phyloP scores from a whole-genome alignment of 164 flowering plant species.

The Chimonanthus salicifolius region DNA sequence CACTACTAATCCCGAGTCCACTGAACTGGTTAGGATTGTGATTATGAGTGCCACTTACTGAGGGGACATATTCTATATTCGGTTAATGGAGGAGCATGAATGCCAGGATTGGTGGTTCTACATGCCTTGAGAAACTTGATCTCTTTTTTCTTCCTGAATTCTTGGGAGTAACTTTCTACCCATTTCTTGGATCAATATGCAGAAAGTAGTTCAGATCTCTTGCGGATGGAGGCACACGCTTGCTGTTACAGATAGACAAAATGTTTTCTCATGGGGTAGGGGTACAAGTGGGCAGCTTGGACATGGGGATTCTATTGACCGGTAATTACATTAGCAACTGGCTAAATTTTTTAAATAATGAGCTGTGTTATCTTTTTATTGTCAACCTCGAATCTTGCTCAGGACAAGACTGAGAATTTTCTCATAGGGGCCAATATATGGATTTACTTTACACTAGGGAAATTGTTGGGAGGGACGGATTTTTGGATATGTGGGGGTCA shows the following conservation, averaged over 20 bases:
- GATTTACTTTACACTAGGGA: too few relatives aligned
- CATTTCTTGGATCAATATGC: conserved; percentile 16
- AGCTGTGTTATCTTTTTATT: too few relatives aligned
- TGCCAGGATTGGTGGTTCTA: too few relatives aligned
- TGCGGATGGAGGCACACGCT: conserved; percentile 99
- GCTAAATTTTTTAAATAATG: too few relatives aligned
- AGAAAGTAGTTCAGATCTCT: conserved; percentile 85
- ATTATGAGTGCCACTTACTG: not conserved
- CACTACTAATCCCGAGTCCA: conserved; percentile 19
- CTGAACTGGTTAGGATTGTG: conserved; percentile 12
- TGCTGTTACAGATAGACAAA: conserved; percentile 70
- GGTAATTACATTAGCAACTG: conserved; percentile 37
- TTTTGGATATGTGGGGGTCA: too few relatives aligned
- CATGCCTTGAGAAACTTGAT: not conserved
- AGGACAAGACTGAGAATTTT: too few relatives aligned
- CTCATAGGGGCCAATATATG: too few relatives aligned
- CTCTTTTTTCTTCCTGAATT: not conserved
- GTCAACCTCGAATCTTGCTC: too few relatives aligned
- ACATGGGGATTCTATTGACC: conserved; percentile 65
- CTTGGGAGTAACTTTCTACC: not conserved
- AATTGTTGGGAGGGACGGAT: too few relatives aligned
- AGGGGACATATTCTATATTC: too few relatives aligned
- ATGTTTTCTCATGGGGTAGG: conserved; percentile 96
- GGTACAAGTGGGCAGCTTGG: conserved; percentile 99
- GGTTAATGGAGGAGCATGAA: too few relatives aligned